Evolutionary conservation across 345 rosid genomes (phyloP).

Genomic region (Ailanthus altissimus): DNA sequence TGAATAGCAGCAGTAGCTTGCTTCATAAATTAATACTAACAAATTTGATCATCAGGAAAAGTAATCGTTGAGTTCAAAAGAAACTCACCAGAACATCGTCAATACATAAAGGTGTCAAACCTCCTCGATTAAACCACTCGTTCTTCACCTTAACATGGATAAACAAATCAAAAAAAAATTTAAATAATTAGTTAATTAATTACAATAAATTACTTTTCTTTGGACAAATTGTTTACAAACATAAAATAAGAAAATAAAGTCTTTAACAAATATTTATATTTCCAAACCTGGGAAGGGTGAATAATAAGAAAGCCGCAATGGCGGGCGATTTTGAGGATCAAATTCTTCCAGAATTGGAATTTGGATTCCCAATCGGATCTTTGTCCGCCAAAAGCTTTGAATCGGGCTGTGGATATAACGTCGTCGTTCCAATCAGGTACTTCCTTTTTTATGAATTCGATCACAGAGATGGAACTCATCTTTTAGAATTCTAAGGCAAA

Average conservation of each 20-base stretch:
- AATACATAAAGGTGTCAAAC: constrained; percentile 79
- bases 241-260: background rate
- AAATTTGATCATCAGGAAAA: background rate
- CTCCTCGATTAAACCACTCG: constrained; percentile 76
- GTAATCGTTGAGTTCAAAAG: background rate
- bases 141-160: constrained; percentile 46
- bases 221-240: constrained; percentile 1
- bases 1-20: background rate
- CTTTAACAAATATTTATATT: background rate
- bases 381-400: constrained; percentile 90
- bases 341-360: constrained; percentile 76
- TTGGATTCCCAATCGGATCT: constrained; percentile 83
- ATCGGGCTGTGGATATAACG: constrained; percentile 64
- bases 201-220: constrained; percentile 1
- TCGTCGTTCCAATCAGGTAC: constrained; percentile 89
- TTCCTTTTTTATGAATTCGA: constrained; percentile 58
- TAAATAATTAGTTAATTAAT: no score
- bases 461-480: constrained; percentile 47
- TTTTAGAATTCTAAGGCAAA: constrained; percentile 3
- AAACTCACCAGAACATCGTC: constrained; percentile 79
- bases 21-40: background rate
- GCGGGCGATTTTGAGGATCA: constrained; percentile 63
- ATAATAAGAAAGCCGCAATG: constrained; percentile 48
- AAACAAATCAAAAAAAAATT: constrained; percentile 10
- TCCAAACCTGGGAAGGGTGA: constrained; percentile 61